Percentiles rank a stretch among this genome's conserved stretches.
Evolutionary conservation across 148 eudicot genomes (phyloP).

Genomic region (Rheum nobile): DNA sequence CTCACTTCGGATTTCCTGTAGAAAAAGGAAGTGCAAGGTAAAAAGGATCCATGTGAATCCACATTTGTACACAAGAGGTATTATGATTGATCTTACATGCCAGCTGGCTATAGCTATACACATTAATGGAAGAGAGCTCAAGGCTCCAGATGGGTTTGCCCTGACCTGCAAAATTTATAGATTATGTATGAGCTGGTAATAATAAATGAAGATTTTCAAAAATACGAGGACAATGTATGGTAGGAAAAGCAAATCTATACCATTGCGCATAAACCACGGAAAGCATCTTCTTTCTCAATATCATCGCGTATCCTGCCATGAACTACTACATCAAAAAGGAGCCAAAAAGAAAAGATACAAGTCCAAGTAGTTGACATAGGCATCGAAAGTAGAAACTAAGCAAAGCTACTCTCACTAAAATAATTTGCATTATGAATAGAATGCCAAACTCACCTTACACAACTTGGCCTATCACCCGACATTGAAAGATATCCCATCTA

Average conservation of each 20-base stretch:
- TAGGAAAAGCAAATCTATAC: slow-evolving; percentile 23
- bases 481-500: neutral
- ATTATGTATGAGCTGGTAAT: neutral
- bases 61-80: neutral
- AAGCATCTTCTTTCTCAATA: slow-evolving; percentile 94
- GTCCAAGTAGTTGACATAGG: neutral
- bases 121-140: slow-evolving; percentile 73
- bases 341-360: neutral
- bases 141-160: slow-evolving; percentile 78
- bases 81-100: slow-evolving; percentile 52
- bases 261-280: slow-evolving; percentile 97
- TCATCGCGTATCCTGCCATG: slow-evolving; percentile 92
- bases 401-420: neutral
- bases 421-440: neutral
- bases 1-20: slow-evolving; percentile 83
- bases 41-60: neutral
- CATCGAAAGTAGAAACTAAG: neutral
- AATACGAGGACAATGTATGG: neutral
- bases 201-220: neutral
- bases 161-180: slow-evolving; percentile 50
- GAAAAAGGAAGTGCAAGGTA: slow-evolving; percentile 9
- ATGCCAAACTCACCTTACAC: no score
- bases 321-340: slow-evolving; percentile 5
- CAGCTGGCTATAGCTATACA: slow-evolving; percentile 92
- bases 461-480: neutral